Evolutionary conservation across 148 eudicot species (phyloP), one percentile per base, ranked within the genome.

Genomic region (Gaultheria prostrata): DNA sequence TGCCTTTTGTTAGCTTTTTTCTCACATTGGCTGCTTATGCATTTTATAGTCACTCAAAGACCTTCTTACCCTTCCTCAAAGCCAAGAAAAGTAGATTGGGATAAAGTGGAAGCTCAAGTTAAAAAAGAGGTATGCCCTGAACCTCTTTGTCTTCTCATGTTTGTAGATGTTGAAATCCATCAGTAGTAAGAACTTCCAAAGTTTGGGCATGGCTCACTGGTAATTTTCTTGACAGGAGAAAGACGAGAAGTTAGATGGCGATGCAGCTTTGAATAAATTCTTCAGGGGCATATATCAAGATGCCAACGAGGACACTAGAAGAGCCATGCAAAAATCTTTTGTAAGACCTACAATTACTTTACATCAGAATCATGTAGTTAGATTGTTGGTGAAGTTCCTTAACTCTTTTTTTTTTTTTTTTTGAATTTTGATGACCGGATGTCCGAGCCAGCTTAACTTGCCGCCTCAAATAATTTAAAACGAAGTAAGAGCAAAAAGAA

Each of bases 291-390:
- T 97, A 54, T 97, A 95, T 84, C 57, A 77, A 50, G 96, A 91
- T 87, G 98, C 98, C 26, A 98, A 97, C 49, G 98, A 97, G 77
- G 99, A 97, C 88, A 89, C 98, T n/a, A 87, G 91, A 89, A 87
- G 98, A 86, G 99, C 99, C 76, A 97, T 97, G 99, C 92, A 89
- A 83, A 97, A 97, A 88, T 97, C 99, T 82, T 97, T 95, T 85
- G 99, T 97, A 91, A 92, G 99, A 8, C 84, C 79, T 1, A 18
- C 13, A 72, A 67, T 57, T 54, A 53, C 33, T 54, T 84, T 54
- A 39, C 24, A 30, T 12, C 49, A 4, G 13, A 21, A 46, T 8
- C 53, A 63, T 49, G n/a, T 48, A 49, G 79, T 49, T 7, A 17
- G 33, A 76, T 49, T 12, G 1, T 76, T 75, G 26, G 30, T 46